Evolutionary conservation across 208 protist species (phyloP), one percentile per base, ranked within the genome.

Genomic region (Leishmania braziliensis): DNA sequence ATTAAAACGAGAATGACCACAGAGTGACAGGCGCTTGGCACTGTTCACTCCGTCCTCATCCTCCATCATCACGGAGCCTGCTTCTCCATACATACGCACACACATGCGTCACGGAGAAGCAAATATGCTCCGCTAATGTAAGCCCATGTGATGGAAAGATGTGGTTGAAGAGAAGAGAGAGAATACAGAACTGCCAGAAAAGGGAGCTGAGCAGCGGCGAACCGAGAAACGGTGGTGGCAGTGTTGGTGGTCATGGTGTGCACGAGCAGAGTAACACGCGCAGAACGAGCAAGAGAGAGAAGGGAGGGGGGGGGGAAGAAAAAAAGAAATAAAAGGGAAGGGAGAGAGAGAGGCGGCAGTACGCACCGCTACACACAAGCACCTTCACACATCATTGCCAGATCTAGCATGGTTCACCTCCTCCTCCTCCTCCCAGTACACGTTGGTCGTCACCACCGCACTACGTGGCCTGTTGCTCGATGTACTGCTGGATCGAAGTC

Each of bases 401-500:
- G 2, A 10, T 48, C 43, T 26, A 53, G 26, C 33, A 3, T 14
- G 8, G 23, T 20, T 23, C 68, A 26, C 26, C n/a, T 29, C 3
- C 60, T 23, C 39, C 46, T 26, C 36, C 46, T 26, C 2, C 14
- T 23, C 53, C 23, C 73, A 54, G 20, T 16, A 3, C n/a, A 29
- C 8, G 50, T 36, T 10, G 50, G 14, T 20, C 9, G 0, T n/a
- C n/a, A 33, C 14, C 46, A 46, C 14, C 77, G 5, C 43, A 20
- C 26, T n/a, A 36, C 23, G 4, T 29, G 23, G 56, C 20, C 60
- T 68, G 82, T 50, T 0, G 5, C 26, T 62, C 18, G 6, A 83
- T 12, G 16, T 82, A 23, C 46, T 89, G 71, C 75, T 87, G 71
- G 51, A 91, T 80, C 0, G 91, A 75, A 36, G 66, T 53, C 36